Conservation (phyloP, 2,329 filamentous ascomycete species). For the Alternaria panax region DNA sequence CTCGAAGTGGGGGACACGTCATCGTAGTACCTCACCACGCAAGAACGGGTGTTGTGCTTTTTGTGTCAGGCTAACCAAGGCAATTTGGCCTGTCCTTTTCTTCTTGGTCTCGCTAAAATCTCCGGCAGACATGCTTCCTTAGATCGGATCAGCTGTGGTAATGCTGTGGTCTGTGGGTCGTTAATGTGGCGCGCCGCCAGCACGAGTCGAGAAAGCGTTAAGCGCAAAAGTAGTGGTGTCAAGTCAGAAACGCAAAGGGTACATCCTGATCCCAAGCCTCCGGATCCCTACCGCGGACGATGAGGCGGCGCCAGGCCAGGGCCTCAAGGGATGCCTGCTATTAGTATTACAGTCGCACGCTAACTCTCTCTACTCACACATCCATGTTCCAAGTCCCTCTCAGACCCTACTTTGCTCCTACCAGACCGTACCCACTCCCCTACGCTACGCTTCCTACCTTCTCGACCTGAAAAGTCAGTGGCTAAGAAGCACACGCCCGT, state of each 20-base stretch:
- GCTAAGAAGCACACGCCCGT: conserved; percentile 47
- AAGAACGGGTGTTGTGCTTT: conserved; percentile 32
- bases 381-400: conserved; percentile 42
- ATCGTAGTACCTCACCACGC: conserved; percentile 28
- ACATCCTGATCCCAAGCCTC: conserved; percentile 43
- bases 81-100: conserved; percentile 34
- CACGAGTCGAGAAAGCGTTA: conserved; percentile 43
- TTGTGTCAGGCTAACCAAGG: conserved; percentile 39
- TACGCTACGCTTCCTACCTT: conserved; percentile 37
- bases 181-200: conserved; percentile 48
- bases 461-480: conserved; percentile 42
- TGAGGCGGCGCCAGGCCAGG: conserved; percentile 38
- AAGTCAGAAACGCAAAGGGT: conserved; percentile 42
- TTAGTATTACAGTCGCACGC: conserved; percentile 43
- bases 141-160: conserved; percentile 42
- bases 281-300: conserved; percentile 46
- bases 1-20: conserved; percentile 37
- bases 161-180: conserved; percentile 44
- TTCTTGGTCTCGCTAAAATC: conserved; percentile 41
- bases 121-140: conserved; percentile 39
- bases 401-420: conserved; percentile 43
- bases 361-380: conserved; percentile 43
- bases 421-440: conserved; percentile 40
- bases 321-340: conserved; percentile 41
- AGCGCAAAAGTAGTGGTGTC: conserved; percentile 40